Percentiles rank a stretch among this genome's conserved stretches.
phyloP scores from a whole-genome alignment of 345 rosid species.

The Eucalyptus cladocalyx region DNA sequence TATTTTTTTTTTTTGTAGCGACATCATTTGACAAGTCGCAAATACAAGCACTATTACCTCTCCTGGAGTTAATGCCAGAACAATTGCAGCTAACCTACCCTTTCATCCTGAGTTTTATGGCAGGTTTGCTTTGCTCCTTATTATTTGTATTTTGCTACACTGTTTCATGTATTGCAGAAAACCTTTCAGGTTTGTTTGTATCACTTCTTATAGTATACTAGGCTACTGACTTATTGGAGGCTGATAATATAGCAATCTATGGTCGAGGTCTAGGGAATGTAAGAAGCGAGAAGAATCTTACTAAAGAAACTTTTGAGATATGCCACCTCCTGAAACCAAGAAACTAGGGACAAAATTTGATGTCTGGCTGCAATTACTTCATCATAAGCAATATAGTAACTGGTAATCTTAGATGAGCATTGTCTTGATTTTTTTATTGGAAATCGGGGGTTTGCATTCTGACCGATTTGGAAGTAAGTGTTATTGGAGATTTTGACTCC shows the following conservation, averaged over 20 bases:
- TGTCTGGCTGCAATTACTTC: not conserved
- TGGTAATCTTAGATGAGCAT: not conserved
- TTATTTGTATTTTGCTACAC: not conserved
- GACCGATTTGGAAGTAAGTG: not conserved
- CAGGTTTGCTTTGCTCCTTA: conserved; percentile 27
- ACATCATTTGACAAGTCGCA: conserved; percentile 57
- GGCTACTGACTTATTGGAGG: not conserved
- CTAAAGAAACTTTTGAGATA: not conserved
- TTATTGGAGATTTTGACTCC: not conserved
- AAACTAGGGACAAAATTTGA: not conserved
- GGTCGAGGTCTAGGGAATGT: not conserved
- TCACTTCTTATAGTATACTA: not conserved
- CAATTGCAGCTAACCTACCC: conserved; percentile 11
- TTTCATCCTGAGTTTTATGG: conserved; percentile 18
- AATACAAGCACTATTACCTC: conserved; percentile 36
- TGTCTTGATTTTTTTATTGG: not conserved
- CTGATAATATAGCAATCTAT: not conserved
- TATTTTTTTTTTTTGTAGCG: conserved; percentile 24
- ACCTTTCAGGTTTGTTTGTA: not conserved
- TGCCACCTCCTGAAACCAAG: not conserved
- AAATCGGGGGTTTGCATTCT: not conserved
- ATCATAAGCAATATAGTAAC: not conserved
- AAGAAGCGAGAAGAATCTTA: not conserved
- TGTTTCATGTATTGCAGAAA: not conserved
- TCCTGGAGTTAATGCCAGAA: conserved; percentile 39